phyloP scores from a whole-genome alignment of 2,329 filamentous ascomycete species.

The Calonectria pseudoturangicola region DNA sequence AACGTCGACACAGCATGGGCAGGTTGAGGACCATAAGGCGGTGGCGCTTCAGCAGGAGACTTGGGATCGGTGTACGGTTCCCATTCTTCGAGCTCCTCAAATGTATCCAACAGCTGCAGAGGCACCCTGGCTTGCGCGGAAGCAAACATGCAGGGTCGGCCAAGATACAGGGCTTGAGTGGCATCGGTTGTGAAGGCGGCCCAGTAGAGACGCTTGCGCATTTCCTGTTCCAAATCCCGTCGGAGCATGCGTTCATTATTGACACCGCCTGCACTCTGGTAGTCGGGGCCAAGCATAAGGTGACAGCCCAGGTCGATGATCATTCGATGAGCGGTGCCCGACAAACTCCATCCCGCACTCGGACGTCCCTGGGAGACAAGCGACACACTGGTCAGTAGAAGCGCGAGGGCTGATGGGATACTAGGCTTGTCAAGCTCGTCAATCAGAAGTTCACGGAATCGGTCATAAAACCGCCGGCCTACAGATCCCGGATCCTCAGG shows the following conservation, averaged over 20 bases:
- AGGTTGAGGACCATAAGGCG: slow-evolving; percentile 54
- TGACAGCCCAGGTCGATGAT: slow-evolving; percentile 62
- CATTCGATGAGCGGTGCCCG: slow-evolving; percentile 62
- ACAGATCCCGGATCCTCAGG: slow-evolving; percentile 59
- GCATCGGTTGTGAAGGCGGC: slow-evolving; percentile 59
- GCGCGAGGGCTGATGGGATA: slow-evolving; percentile 61
- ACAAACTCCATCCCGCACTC: slow-evolving; percentile 61
- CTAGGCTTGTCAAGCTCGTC: slow-evolving; percentile 59
- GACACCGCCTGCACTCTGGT: slow-evolving; percentile 52
- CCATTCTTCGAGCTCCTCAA: slow-evolving; percentile 60
- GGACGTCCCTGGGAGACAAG: slow-evolving; percentile 59
- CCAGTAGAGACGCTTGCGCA: slow-evolving; percentile 60
- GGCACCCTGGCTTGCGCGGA: slow-evolving; percentile 58
- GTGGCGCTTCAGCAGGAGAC: slow-evolving; percentile 52
- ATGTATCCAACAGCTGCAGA: slow-evolving; percentile 57
- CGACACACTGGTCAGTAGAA: slow-evolving; percentile 58
- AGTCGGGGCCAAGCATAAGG: slow-evolving; percentile 56
- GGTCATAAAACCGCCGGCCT: slow-evolving; percentile 61
- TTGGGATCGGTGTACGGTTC: slow-evolving; percentile 57
- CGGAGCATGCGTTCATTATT: slow-evolving; percentile 53
- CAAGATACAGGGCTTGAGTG: slow-evolving; percentile 59
- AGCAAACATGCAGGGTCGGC: slow-evolving; percentile 58
- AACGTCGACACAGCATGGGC: slow-evolving; percentile 56
- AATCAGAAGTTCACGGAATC: slow-evolving; percentile 60
- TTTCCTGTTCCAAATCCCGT: slow-evolving; percentile 57